These are phyloP conservation scores for Fusarium penzigii DNA, from an alignment of 2,329 filamentous ascomycete species.

Conservation along the genomic window DNA sequence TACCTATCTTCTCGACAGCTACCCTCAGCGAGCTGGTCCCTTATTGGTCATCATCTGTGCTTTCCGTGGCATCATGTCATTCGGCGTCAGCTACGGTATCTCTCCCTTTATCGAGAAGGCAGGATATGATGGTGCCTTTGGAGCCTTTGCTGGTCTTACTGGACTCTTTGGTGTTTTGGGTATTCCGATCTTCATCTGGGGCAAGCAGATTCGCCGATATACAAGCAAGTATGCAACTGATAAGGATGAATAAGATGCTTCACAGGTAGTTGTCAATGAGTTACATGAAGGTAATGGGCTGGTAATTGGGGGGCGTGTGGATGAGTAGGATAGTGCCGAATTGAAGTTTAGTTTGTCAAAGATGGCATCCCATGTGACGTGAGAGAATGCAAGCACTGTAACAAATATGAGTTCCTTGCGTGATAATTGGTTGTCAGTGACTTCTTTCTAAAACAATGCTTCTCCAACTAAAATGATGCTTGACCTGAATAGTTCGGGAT, in stretches of 20 bases:
- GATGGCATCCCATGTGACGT: too few species aligned
- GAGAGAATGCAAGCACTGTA: too few species aligned
- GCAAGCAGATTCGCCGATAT: slow-evolving; percentile 4
- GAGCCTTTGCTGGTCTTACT: slow-evolving; percentile 5
- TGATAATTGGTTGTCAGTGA: too few species aligned
- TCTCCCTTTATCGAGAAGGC: slow-evolving; percentile 16
- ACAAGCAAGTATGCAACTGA: slow-evolving; percentile 1
- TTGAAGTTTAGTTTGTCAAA: too few species aligned
- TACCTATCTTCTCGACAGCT: slow-evolving; percentile 24
- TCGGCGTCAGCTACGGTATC: slow-evolving; percentile 23
- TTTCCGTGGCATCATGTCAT: slow-evolving; percentile 21
- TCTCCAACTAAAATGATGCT: too few species aligned
- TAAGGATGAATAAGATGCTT: neutral
- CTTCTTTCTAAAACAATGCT: too few species aligned
- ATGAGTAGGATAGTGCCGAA: too few species aligned
- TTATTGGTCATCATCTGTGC: slow-evolving; percentile 24
- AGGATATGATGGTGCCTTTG: slow-evolving; percentile 9
- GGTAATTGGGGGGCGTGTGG: too few species aligned
- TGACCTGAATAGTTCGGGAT: too few species aligned
- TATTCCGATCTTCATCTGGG: slow-evolving; percentile 7
- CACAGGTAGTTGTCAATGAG: too few species aligned
- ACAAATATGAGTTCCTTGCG: too few species aligned
- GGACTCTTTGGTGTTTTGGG: slow-evolving; percentile 2
- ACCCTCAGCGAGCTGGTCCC: slow-evolving; percentile 21
- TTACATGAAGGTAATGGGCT: too few species aligned